Evolutionary conservation across 306 rosid species (phyloP).

Genomic region (Sophora flavescens): DNA sequence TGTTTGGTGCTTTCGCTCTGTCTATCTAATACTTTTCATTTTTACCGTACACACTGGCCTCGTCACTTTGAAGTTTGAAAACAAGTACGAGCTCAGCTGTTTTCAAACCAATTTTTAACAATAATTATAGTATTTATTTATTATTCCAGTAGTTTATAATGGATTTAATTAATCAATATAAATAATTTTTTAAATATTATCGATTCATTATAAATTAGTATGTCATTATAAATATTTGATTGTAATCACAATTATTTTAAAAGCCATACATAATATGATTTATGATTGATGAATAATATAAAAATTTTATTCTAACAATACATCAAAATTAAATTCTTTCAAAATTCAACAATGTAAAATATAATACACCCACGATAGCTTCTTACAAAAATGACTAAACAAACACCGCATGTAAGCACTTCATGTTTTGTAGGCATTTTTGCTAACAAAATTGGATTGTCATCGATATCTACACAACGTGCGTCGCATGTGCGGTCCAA

Average conservation of each 20-base stretch:
- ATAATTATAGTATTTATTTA: background rate
- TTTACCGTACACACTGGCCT: background rate
- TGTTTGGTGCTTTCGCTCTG: constrained; percentile 1
- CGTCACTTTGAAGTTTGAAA: constrained; percentile 11
- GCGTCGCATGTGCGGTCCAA: constrained; percentile 33
- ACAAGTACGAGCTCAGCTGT: background rate
- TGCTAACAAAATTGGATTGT: background rate
- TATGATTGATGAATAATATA: too few relatives aligned
- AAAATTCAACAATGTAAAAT: constrained; percentile 14
- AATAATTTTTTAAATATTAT: too few relatives aligned
- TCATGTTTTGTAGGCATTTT: constrained; percentile 6
- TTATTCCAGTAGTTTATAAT: background rate
- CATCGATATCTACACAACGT: constrained; percentile 41
- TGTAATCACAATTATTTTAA: too few relatives aligned
- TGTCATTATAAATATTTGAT: too few relatives aligned
- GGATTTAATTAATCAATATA: too few relatives aligned
- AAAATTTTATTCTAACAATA: too few relatives aligned
- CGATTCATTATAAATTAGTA: too few relatives aligned
- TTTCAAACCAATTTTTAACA: background rate
- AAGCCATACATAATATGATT: too few relatives aligned
- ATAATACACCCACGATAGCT: background rate
- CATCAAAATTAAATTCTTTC: background rate
- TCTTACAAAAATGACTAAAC: background rate
- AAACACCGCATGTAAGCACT: constrained; percentile 3
- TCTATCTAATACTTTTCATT: background rate